A percentile compares a stretch with the other conserved stretches of the same genome.
These are phyloP conservation scores for Heliamphora pulchella DNA, from an alignment of 179 eudicot species.

Conservation along the genomic window DNA sequence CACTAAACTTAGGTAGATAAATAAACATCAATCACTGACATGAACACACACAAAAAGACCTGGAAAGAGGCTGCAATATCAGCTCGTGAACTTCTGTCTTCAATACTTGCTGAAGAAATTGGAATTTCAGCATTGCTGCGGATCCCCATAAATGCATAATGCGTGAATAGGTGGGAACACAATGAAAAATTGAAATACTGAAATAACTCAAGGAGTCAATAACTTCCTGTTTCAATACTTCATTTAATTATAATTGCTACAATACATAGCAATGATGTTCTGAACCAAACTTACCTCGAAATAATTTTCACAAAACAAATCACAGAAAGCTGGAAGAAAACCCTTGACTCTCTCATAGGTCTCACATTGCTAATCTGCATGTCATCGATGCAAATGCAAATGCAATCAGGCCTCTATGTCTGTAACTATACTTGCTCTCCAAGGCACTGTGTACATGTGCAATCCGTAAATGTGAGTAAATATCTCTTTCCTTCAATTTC, in stretches of 20 bases:
- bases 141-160: constrained; percentile 15
- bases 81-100: constrained; percentile 75
- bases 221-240: background rate
- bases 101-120: constrained; percentile 54
- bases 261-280: background rate
- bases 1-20: background rate
- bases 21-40: background rate
- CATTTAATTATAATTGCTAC: background rate
- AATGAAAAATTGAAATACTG: background rate
- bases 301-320: background rate
- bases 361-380: background rate
- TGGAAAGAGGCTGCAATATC: constrained; percentile 97
- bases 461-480: too few species aligned
- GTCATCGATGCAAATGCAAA: background rate
- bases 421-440: too few species aligned
- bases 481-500: too few species aligned
- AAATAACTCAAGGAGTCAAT: background rate
- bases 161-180: background rate
- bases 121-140: constrained; percentile 71
- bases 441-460: too few species aligned
- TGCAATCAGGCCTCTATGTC: too few species aligned
- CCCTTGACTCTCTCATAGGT: background rate
- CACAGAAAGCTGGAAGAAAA: background rate
- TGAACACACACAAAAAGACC: constrained; percentile 32
- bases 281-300: background rate